These are phyloP conservation scores for Parastagonospora nodorum DNA, from an alignment of 2,329 filamentous ascomycete species.

Conservation along the genomic window DNA sequence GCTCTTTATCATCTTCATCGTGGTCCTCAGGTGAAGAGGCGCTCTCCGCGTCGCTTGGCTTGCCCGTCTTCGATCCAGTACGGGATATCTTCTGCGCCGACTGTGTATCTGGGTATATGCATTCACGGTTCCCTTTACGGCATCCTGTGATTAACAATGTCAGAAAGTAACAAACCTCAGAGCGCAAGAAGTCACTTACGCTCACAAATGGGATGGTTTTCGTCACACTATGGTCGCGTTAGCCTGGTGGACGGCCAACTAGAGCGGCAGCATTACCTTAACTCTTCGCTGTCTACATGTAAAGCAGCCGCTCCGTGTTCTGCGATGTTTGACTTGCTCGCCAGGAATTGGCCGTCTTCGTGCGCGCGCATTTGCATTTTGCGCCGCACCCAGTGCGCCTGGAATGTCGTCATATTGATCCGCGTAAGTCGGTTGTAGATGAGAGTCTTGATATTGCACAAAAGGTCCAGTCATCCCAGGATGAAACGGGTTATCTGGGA, in stretches of 20 bases:
- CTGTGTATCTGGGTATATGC: constrained; percentile 80
- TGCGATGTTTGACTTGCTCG: constrained; percentile 87
- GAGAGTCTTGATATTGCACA: constrained; percentile 38
- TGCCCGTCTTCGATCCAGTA: constrained; percentile 51
- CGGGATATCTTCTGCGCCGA: constrained; percentile 55
- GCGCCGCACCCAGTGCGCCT: constrained; percentile 30
- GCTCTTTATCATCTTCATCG: constrained; percentile 48
- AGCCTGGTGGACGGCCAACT: constrained; percentile 4
- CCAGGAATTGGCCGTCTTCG: constrained; percentile 40
- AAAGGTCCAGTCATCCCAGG: constrained; percentile 35
- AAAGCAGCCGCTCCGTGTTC: constrained; percentile 91
- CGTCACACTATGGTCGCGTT: constrained; percentile 73
- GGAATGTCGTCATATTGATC: constrained; percentile 44
- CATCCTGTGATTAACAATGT: constrained; percentile 64
- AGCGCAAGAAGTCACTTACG: constrained; percentile 50
- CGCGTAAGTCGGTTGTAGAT: constrained; percentile 38
- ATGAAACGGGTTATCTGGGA: constrained; percentile 40
- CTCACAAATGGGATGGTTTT: constrained; percentile 84
- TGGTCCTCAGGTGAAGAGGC: constrained; percentile 59
- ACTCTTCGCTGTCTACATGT: constrained; percentile 89
- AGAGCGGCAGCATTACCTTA: constrained; percentile 57
- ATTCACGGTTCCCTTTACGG: constrained; percentile 88
- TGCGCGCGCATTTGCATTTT: constrained; percentile 33
- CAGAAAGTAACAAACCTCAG: constrained; percentile 15
- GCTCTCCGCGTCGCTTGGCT: constrained; percentile 52